A percentile compares a stretch with the other conserved stretches of the same genome.
phyloP scores from a whole-genome alignment of 2,329 filamentous ascomycete species.

The Aspergillus glaucus region DNA sequence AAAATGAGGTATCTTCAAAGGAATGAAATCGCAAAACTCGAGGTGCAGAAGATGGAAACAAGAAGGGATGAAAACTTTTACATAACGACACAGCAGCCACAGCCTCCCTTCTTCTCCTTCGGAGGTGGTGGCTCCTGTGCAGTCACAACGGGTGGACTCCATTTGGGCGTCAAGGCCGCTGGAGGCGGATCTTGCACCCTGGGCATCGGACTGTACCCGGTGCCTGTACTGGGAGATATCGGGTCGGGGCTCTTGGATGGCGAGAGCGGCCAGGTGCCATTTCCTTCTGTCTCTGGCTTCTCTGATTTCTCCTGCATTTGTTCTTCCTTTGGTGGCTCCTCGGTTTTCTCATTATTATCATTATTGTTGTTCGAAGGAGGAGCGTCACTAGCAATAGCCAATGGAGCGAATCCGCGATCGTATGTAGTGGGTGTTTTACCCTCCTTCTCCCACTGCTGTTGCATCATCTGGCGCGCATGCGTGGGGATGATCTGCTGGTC shows the following conservation, averaged over 20 bases:
- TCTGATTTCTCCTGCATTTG: slow-evolving; percentile 3
- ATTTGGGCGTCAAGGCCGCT: slow-evolving; percentile 30
- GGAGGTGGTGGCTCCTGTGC: slow-evolving; percentile 49
- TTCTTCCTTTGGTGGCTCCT: slow-evolving; percentile 6
- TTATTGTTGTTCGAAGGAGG: slow-evolving; percentile 15
- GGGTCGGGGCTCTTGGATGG: slow-evolving; percentile 28
- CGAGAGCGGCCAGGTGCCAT: slow-evolving; percentile 13
- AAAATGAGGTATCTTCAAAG: slow-evolving; percentile 1
- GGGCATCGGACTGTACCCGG: slow-evolving; percentile 47
- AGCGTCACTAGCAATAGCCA: slow-evolving; percentile 48
- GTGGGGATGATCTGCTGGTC: slow-evolving; percentile 95
- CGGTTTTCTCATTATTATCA: slow-evolving; percentile 8
- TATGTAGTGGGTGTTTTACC: slow-evolving; percentile 80
- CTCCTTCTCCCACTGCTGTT: slow-evolving; percentile 92
- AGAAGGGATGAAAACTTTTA: slow-evolving; percentile 35
- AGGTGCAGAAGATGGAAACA: slow-evolving; percentile 3
- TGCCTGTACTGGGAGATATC: slow-evolving; percentile 35
- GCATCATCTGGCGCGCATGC: slow-evolving; percentile 81
- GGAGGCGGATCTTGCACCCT: slow-evolving; percentile 36
- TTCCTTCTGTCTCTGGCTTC: neutral
- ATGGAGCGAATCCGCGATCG: slow-evolving; percentile 77
- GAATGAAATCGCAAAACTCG: neutral
- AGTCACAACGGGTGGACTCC: slow-evolving; percentile 43
- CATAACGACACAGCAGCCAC: slow-evolving; percentile 71
- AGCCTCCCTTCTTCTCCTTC: slow-evolving; percentile 41